These are phyloP conservation scores for Pseudogymnoascus sp. DNA, from an alignment of 2,329 filamentous ascomycete genomes.

Conservation along the genomic window DNA sequence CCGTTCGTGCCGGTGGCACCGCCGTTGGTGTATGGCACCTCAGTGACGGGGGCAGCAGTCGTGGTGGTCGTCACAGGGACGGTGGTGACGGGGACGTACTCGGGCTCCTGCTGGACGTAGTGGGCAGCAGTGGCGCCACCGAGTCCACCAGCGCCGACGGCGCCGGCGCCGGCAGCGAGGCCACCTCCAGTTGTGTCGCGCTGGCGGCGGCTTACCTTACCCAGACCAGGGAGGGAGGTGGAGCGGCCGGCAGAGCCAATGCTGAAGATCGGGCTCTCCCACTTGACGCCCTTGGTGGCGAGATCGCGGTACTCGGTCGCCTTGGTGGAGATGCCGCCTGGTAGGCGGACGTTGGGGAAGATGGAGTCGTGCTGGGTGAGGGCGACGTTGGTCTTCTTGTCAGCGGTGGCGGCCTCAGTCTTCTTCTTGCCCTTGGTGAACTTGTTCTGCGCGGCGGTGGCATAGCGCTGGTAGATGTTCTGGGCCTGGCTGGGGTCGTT, in stretches of 20 bases:
- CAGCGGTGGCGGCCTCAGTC: slow-evolving; percentile 58
- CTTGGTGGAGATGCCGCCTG: slow-evolving; percentile 85
- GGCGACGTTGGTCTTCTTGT: slow-evolving; percentile 75
- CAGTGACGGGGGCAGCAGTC: neutral
- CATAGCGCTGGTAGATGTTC: slow-evolving; percentile 84
- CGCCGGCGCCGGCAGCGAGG: neutral
- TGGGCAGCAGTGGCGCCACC: neutral
- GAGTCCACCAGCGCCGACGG: neutral
- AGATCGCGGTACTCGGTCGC: slow-evolving; percentile 89
- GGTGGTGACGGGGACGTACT: neutral
- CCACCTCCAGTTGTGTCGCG: slow-evolving; percentile 19
- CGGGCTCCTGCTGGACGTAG: neutral
- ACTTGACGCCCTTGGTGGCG: slow-evolving; percentile 79
- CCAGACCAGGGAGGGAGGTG: slow-evolving; percentile 56
- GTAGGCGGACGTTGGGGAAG: slow-evolving; percentile 80
- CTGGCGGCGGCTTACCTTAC: slow-evolving; percentile 48
- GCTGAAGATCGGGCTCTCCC: slow-evolving; percentile 91
- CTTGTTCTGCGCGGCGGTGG: slow-evolving; percentile 65
- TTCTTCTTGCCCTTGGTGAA: slow-evolving; percentile 71
- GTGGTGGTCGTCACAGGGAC: neutral
- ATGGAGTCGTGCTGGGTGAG: slow-evolving; percentile 84
- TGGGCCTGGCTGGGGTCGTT: slow-evolving; percentile 64
- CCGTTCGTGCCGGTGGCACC: neutral
- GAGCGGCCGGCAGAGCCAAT: slow-evolving; percentile 73
- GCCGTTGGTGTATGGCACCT: neutral